Evolutionary conservation across 345 rosid genomes (phyloP), one percentile per base, ranked within the genome.

Genomic region (Trapa bicornis): DNA sequence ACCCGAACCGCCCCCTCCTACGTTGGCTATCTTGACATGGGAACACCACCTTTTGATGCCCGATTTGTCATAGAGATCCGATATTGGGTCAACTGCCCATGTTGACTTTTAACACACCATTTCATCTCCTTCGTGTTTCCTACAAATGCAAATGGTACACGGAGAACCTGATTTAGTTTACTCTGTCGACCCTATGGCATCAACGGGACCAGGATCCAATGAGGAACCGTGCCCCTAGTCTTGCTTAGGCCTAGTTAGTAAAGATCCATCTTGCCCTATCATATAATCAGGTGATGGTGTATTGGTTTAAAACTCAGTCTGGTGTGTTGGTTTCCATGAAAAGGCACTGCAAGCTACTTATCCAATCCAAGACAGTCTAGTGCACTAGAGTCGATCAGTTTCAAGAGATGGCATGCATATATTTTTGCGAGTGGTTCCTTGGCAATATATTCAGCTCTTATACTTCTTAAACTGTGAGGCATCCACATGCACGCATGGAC

Each of bases 41-140:
- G 3, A 9, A 11, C 14, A 22, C 29, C 29, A 22, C 29, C 29
- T 22, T 32, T 29, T 57, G 61, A n/a, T 32, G 13, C 29, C 11
- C 15, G 63, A 58, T 58, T 35, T 37, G 41, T 16, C 72, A 69
- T 69, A 45, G 72, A 45, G 71, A 68, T 68, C 71, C 71, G 65
- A 1, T 61, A 61, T 69, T 61, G 61, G 72, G 66, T 69, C 72
- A 69, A 69, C 72, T 37, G 72, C 47, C 66, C 66, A 61, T 42
- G 65, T 32, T 47, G 72, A 58, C 63, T 22, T 58, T 58, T 8
- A 58, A 41, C 43, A 41, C 43, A 22, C 29, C 29, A 22, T 8
- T 41, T 8, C 43, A 3, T 8, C 43, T 4, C 63, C 32, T 33
- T 16, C 38, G 8, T 1, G 48, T 7, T 45, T 11, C 48, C 13